Percentiles rank a stretch among this genome's conserved stretches.
phyloP scores from a whole-genome alignment of 2,329 filamentous ascomycete genomes.

The Escovopsis sp. region DNA sequence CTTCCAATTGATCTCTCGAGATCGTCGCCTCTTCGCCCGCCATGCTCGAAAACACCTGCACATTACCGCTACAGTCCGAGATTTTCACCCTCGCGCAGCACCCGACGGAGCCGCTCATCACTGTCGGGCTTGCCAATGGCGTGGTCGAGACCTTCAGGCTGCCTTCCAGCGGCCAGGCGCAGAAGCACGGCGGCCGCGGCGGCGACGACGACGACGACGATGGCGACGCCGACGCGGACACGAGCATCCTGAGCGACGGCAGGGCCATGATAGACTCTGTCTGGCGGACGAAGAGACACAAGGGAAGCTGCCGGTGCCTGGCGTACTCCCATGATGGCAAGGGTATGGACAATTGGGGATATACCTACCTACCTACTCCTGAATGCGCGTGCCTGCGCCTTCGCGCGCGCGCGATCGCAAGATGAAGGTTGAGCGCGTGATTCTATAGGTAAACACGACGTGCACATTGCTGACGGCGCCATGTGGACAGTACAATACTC shows the following conservation, averaged over 20 bases:
- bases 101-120: slow-evolving; percentile 68
- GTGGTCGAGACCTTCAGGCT: slow-evolving; percentile 77
- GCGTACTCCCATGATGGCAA: slow-evolving; percentile 67
- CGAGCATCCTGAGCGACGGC: slow-evolving; percentile 41
- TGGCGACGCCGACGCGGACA: slow-evolving; percentile 34
- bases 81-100: slow-evolving; percentile 83
- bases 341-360: slow-evolving; percentile 29
- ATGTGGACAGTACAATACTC: slow-evolving; percentile 40
- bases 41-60: slow-evolving; percentile 90
- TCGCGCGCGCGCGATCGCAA: too few species aligned
- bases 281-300: slow-evolving; percentile 83
- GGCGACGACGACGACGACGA: slow-evolving; percentile 33
- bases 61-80: slow-evolving; percentile 70
- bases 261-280: slow-evolving; percentile 64
- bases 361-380: too few species aligned
- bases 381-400: too few species aligned
- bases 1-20: too few species aligned
- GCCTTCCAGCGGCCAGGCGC: slow-evolving; percentile 34
- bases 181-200: too few species aligned
- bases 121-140: slow-evolving; percentile 71
- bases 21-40: not conserved
- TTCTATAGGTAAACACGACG: too few species aligned
- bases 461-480: not conserved
- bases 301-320: slow-evolving; percentile 79
- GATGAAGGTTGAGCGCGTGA: too few species aligned